These are phyloP conservation scores for Seiridium cupressi DNA, from an alignment of 2,329 filamentous ascomycete species.

Conservation along the genomic window DNA sequence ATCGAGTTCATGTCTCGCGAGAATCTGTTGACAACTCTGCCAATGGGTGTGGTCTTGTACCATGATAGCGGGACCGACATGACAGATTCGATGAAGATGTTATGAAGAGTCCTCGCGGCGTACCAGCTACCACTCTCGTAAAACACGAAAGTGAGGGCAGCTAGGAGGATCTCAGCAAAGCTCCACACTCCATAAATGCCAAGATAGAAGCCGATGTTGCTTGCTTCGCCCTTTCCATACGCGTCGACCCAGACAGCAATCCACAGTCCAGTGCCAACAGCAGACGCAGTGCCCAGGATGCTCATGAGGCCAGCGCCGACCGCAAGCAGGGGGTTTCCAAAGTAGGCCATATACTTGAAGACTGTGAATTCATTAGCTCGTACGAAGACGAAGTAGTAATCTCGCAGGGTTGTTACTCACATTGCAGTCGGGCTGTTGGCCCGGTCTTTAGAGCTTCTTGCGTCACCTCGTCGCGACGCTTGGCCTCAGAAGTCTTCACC, in stretches of 20 bases:
- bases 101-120: slow-evolving; percentile 53
- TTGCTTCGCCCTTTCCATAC: slow-evolving; percentile 39
- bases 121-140: slow-evolving; percentile 57
- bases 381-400: background rate
- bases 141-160: slow-evolving; percentile 39
- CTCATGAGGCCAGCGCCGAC: slow-evolving; percentile 35
- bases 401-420: slow-evolving; percentile 26
- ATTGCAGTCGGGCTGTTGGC: slow-evolving; percentile 40
- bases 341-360: slow-evolving; percentile 51
- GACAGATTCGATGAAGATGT: slow-evolving; percentile 48
- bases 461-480: slow-evolving; percentile 39
- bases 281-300: slow-evolving; percentile 38
- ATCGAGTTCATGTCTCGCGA: slow-evolving; percentile 57
- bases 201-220: slow-evolving; percentile 50
- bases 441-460: slow-evolving; percentile 49
- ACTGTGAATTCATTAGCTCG: slow-evolving; percentile 28
- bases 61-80: slow-evolving; percentile 54
- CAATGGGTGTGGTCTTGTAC: slow-evolving; percentile 53
- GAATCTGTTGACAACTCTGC: slow-evolving; percentile 54
- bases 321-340: slow-evolving; percentile 44
- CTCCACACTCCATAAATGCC: slow-evolving; percentile 49
- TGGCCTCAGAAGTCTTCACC: slow-evolving; percentile 33
- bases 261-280: slow-evolving; percentile 45
- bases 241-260: slow-evolving; percentile 54
- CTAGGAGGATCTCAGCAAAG: slow-evolving; percentile 39